phyloP scores from a whole-genome alignment of 1,139 yeast species.

The Spathaspora sp. region DNA sequence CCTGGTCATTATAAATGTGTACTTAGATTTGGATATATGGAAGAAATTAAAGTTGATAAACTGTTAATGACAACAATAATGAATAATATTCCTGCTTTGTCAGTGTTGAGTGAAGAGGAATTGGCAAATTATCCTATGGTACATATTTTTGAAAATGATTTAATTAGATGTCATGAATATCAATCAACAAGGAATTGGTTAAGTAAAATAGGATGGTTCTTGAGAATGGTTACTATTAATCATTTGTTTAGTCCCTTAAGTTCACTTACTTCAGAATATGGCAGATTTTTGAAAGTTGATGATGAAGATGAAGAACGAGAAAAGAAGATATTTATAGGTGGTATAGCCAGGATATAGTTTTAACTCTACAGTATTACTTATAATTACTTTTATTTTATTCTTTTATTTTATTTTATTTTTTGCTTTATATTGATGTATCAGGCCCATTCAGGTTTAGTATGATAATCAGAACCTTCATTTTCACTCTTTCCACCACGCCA shows the following conservation, averaged over 20 bases:
- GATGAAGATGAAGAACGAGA: constrained; percentile 24
- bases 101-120: constrained; percentile 9
- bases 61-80: constrained; percentile 27
- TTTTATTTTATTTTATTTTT: too few relatives aligned
- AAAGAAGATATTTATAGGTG: constrained; percentile 29
- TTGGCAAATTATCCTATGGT: constrained; percentile 9
- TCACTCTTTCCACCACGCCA: constrained; percentile 9
- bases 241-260: constrained; percentile 28
- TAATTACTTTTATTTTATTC: too few relatives aligned
- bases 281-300: constrained; percentile 21
- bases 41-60: constrained; percentile 30
- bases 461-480: constrained; percentile 18
- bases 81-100: constrained; percentile 22
- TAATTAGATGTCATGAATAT: constrained; percentile 26
- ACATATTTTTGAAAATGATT: constrained; percentile 40
- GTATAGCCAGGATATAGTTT: constrained; percentile 22
- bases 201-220: constrained; percentile 12
- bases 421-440: too few relatives aligned
- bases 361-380: too few relatives aligned
- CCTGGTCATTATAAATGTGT: constrained; percentile 48
- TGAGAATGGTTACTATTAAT: constrained; percentile 25
- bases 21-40: constrained; percentile 48
- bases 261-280: constrained; percentile 27
- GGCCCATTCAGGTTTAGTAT: constrained; percentile 44
- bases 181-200: constrained; percentile 22